Base-by-base conservation (phyloP, 2,329 filamentous ascomycete genomes). In the Bipolaris victoriae region DNA sequence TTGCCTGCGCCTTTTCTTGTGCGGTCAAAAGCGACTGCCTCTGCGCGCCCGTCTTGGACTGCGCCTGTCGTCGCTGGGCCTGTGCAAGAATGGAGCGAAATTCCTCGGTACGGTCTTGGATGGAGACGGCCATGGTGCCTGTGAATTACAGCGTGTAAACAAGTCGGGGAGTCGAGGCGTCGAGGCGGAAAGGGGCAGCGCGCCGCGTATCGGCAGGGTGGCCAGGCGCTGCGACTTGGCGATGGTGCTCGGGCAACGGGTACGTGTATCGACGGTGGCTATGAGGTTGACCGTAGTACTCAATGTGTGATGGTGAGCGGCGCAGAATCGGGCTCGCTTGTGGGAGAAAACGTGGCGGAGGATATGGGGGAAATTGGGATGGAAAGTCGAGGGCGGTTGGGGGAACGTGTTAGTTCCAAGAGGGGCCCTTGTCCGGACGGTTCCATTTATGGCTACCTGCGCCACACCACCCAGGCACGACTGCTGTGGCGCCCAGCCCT, bases 61-160 rank as follows among this genome's bases (percentile, higher is more conserved):
- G 84, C 31, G 88, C 87, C 71, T 95, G 88, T 63, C 88, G 86
- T 73, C 89, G 90, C 79, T 96, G 92, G 49, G 91, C 90, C 75
- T 96, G 91, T 44, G 86, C 83, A 61, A 98, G 86, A 71, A 98
- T 96, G 63, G 92, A 90, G 76, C 89, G 90, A 84, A 99, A 99
- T 83, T 99, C 95, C 73, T 88, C 85, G 56, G 95, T 99, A 73
- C 95, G 91, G 81, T 99, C 95, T 82, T 99, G 95, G 77, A 98
- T 96, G 49, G 92, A 94, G 52, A 81, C 80, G 58, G 82, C 79
- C 82, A 85, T 86, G 63, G 73, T 77, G 66, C 50, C 51, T 51
- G 52, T 55, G 53, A 51, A 46, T 54, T 44, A 62, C 52, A 62
- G 44, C 57, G 53, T 22, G 45, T 24, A 41, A 49, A 33, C 49